These are phyloP conservation scores for Clitopilus hobsonii DNA, from an alignment of 768 basidiomycete species.

Conservation along the genomic window DNA sequence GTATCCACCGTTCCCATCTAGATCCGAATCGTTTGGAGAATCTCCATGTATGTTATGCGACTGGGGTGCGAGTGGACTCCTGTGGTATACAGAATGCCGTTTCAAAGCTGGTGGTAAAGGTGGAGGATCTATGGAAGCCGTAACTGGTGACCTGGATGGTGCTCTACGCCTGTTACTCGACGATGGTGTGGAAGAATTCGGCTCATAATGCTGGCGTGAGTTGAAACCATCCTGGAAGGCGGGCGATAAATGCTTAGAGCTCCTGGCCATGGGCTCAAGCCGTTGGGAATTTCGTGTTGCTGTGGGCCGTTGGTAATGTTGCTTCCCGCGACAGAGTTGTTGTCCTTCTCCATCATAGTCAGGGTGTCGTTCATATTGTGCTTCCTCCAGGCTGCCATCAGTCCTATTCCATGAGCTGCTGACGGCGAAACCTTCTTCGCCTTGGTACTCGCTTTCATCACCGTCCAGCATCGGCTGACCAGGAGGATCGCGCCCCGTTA, in stretches of 20 bases:
- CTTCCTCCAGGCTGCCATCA: constrained; percentile 1
- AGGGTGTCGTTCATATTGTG: constrained; percentile 20
- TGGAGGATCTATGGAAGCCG: constrained; percentile 13
- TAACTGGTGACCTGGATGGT: constrained; percentile 25
- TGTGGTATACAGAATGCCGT: constrained; percentile 23
- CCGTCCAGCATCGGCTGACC: constrained; percentile 1
- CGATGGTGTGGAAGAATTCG: background rate
- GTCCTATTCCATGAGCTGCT: constrained; percentile 18
- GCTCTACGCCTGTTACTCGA: constrained; percentile 5
- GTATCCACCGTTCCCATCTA: background rate
- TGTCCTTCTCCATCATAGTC: background rate
- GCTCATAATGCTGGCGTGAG: background rate
- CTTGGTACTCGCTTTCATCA: constrained; percentile 27
- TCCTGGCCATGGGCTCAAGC: background rate
- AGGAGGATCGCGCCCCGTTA: constrained; percentile 23
- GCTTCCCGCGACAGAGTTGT: no score
- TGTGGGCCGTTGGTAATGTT: no score
- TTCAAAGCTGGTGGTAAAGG: constrained; percentile 19
- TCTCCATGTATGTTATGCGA: background rate
- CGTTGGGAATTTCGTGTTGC: no score
- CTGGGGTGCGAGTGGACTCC: constrained; percentile 3
- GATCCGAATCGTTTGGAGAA: background rate
- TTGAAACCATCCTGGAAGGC: constrained; percentile 9
- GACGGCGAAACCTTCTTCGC: constrained; percentile 31
- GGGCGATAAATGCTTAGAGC: background rate